Conservation (phyloP, 352 stramenopile species). For the Pythium phragmitis region DNA sequence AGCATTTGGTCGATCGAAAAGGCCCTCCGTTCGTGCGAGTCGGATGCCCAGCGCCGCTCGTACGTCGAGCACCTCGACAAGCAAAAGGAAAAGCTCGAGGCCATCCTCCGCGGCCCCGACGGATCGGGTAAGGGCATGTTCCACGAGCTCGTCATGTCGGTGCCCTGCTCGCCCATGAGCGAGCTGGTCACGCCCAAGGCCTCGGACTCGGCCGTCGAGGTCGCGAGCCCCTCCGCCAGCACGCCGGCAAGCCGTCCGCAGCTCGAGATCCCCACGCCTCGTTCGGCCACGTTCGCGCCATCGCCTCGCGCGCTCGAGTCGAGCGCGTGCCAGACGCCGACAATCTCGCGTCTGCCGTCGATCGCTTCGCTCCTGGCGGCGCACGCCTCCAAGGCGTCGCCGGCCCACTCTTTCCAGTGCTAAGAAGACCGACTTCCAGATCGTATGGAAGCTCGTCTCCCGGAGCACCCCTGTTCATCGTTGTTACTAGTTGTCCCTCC, state of each 20-base stretch:
- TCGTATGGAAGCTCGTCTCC: slow-evolving; percentile 14
- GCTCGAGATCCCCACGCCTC: slow-evolving; percentile 7
- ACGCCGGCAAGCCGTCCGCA: slow-evolving; percentile 1
- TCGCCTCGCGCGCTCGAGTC: slow-evolving; percentile 21
- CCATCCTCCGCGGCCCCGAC: slow-evolving; percentile 60
- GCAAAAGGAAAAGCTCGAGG: slow-evolving; percentile 67
- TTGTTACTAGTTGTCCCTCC: slow-evolving; percentile 12
- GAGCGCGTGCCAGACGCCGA: slow-evolving; percentile 29
- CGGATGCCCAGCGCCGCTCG: slow-evolving; percentile 54
- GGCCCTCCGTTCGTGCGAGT: slow-evolving; percentile 62
- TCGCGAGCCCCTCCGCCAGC: slow-evolving; percentile 4
- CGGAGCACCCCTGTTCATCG: slow-evolving; percentile 2
- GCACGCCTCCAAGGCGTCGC: slow-evolving; percentile 17
- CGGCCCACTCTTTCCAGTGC: slow-evolving; percentile 24
- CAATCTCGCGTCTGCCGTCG: slow-evolving; percentile 44
- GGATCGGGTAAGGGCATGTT: slow-evolving; percentile 50
- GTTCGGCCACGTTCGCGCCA: slow-evolving; percentile 9
- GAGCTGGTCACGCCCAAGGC: slow-evolving; percentile 39
- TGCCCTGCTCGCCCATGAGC: slow-evolving; percentile 57
- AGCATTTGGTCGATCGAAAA: slow-evolving; percentile 84
- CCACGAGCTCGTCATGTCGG: slow-evolving; percentile 55
- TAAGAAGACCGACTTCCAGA: slow-evolving; percentile 15
- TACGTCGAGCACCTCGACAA: slow-evolving; percentile 77
- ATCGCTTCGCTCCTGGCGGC: slow-evolving; percentile 54
- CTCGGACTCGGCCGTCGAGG: not conserved